These are phyloP conservation scores for Infundibulicybe gibba DNA, from an alignment of 768 basidiomycete genomes.

Conservation along the genomic window DNA sequence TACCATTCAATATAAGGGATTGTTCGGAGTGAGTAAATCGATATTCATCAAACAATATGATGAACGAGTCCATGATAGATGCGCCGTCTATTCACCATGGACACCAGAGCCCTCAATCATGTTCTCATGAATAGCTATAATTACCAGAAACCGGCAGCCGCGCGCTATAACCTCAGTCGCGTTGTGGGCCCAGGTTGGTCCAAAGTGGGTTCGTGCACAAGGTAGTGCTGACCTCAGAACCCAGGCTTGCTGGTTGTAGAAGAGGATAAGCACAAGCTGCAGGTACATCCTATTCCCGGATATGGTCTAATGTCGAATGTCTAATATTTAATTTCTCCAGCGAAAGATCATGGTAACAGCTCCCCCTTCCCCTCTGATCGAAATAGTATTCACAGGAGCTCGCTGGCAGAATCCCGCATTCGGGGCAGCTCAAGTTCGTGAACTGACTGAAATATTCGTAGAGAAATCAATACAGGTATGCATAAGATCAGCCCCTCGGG, in stretches of 20 bases:
- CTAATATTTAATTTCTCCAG: conserved; percentile 6
- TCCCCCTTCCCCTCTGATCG: too few relatives aligned
- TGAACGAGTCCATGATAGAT: conserved; percentile 6
- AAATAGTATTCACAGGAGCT: neutral
- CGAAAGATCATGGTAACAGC: conserved; percentile 18
- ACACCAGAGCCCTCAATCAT: conserved; percentile 45
- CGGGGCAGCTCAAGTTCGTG: conserved; percentile 40
- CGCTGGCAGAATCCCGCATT: conserved; percentile 40
- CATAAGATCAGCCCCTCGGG: neutral
- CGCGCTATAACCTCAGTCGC: conserved; percentile 19
- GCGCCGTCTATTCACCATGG: conserved; percentile 37
- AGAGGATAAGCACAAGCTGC: conserved; percentile 17
- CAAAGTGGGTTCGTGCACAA: too few relatives aligned
- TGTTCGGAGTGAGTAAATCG: conserved; percentile 1
- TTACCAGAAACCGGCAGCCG: conserved; percentile 38
- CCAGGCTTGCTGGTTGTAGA: conserved; percentile 31
- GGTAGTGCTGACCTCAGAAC: too few relatives aligned
- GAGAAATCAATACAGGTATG: conserved; percentile 30
- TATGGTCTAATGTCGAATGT: neutral
- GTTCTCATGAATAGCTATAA: conserved; percentile 39
- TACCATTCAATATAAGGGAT: conserved; percentile 37
- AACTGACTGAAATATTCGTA: conserved; percentile 36
- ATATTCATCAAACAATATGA: too few relatives aligned
- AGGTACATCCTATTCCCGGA: conserved; percentile 4
- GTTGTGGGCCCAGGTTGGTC: conserved; percentile 22